A percentile compares a stretch with the other conserved stretches of the same genome.
phyloP scores from a whole-genome alignment of 139 green algal species.

The Chlorella sp. region DNA sequence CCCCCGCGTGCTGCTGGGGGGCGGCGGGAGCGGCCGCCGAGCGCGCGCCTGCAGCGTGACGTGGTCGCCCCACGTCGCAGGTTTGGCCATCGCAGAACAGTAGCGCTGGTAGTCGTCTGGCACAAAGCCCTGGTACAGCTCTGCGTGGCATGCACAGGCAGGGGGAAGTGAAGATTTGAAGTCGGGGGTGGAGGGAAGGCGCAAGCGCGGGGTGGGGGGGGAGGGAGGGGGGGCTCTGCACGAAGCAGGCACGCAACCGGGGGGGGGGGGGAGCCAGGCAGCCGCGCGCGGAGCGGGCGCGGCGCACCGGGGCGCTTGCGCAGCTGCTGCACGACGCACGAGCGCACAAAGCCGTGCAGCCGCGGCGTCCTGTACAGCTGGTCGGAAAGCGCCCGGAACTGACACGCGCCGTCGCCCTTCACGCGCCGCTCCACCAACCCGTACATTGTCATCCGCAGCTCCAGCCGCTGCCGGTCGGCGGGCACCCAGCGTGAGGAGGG shows the following conservation, averaged over 20 bases:
- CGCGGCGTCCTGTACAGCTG: slow-evolving; percentile 72
- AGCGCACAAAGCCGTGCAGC: slow-evolving; percentile 63
- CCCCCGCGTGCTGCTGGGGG: neutral
- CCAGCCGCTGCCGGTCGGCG: too few relatives aligned
- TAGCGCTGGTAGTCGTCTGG: slow-evolving; percentile 61
- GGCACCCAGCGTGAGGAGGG: too few relatives aligned
- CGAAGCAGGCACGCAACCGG: too few relatives aligned
- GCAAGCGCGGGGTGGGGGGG: too few relatives aligned
- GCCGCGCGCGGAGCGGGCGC: too few relatives aligned
- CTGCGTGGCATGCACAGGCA: too few relatives aligned
- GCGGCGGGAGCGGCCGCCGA: neutral
- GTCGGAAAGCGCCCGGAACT: slow-evolving; percentile 80
- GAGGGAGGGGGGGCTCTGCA: too few relatives aligned
- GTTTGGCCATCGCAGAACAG: slow-evolving; percentile 38
- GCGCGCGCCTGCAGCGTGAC: slow-evolving; percentile 73
- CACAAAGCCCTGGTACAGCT: slow-evolving; percentile 63
- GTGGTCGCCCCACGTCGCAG: slow-evolving; percentile 81
- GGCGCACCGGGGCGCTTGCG: too few relatives aligned
- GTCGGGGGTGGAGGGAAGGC: too few relatives aligned
- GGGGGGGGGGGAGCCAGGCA: too few relatives aligned
- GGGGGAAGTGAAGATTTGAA: too few relatives aligned
- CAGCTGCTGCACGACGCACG: slow-evolving; percentile 61
- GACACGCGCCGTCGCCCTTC: slow-evolving; percentile 79
- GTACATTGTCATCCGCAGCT: slow-evolving; percentile 53
- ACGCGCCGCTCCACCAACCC: slow-evolving; percentile 61